Evolutionary conservation across 2,329 filamentous ascomycete genomes (phyloP), one percentile per base, ranked within the genome.

Genomic region (Alternaria solani): DNA sequence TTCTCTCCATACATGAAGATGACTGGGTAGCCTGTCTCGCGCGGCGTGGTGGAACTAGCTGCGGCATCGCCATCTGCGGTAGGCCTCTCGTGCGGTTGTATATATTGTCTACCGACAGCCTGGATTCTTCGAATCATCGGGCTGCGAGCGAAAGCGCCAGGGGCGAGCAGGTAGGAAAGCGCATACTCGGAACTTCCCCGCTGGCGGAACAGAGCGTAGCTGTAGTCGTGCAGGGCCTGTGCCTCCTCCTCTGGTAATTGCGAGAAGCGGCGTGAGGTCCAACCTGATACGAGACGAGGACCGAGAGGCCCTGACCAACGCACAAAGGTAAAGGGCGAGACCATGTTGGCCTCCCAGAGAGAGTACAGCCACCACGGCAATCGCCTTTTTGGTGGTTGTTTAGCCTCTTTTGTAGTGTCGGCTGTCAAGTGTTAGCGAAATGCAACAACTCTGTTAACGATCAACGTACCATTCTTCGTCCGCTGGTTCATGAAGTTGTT

Each of bases 1-100:
- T 95, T 89, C 71, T 98, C 94, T 64, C 95, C 95, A 75, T 99
- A 99, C 91, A 98, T 94, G 75, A 99, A 87, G 8, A 98, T 86
- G 32, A 98, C 83, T 0, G 95, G 94, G 51, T 93, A 84, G 1
- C 94, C 93, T 0, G 85, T 91, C 68, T 88, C 87, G 9, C 82
- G 78, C 23, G 71, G 73, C 57, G 14, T 70, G 14, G 42, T 46
- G 12, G 47, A 28, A 23, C 38, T 12, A 71, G 58, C 14, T 3
- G 55, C 5, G 34, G 62, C 57, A 54, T 73, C 71, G 23, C 66
- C 64, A 39, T 73, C 75, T 3, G 73, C 73, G 0, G 64, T 68
- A 1, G 71, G 68, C 1, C 59, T 65, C 4, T 71, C 65, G 47
- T 74, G 74, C 0, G 70, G 62, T 36, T 70, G 66, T 0, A 84